Evolutionary conservation across 306 rosid species (phyloP), one percentile per base, ranked within the genome.

Genomic region (Herpetospermum pedunculosum): DNA sequence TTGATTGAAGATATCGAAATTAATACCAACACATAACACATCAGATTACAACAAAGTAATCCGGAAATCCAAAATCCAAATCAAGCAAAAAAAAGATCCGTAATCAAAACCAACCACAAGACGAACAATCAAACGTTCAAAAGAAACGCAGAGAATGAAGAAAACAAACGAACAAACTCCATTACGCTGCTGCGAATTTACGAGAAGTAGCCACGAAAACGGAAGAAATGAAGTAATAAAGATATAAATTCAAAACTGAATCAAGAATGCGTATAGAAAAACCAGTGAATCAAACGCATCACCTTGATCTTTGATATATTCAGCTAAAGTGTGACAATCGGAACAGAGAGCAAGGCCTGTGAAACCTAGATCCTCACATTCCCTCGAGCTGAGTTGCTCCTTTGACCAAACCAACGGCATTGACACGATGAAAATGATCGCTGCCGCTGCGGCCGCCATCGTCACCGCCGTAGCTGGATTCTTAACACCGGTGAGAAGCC

Each of bases 221-320:
- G 38, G 37, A 1, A 62, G 26, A 52, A 28, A 76, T 11, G 23
- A 6, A 53, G 8, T 10, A 19, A n/a, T 3, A 40, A 44, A 41
- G 52, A 38, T 41, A 14, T 15, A 70, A 40, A 14, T 23, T 10
- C 38, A 4, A 52, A 6, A 30, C 58, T 16, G 37, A 21, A 2
- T 48, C 9, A n/a, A 58, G 38, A 29, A 52, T 23, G 21, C 41
- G 14, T 21, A 1, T 15, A 60, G 37, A 60, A 11, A 50, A 53
- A 32, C 21, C 37, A 25, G 0, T 26, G 35, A 43, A 41, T 68
- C 12, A 1, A 68, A 26, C 35, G 19, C 43, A 16, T 46, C 10
- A 90, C 98, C 97, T 84, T 84, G 87, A 83, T 94, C 98, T 69
- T 94, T 94, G 82, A 91, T 91, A n/a, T 91, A 94, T 73, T 94